Base-by-base conservation (phyloP, 148 eudicot species). In the Pouteria glomerata region DNA sequence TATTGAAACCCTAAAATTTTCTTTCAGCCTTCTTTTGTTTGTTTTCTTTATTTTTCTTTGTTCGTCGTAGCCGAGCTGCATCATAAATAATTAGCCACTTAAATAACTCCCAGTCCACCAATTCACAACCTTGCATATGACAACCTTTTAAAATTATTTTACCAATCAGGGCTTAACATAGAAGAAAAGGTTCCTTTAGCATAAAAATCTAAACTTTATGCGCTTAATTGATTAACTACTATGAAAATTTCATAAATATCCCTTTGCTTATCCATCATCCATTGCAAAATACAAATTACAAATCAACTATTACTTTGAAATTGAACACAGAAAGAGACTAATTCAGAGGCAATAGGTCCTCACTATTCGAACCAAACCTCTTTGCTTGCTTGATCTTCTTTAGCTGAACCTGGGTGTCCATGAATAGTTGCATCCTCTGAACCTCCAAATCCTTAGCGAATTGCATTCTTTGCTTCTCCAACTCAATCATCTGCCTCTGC, bases 381-480 rank as follows among this genome's bases (percentile, higher is more conserved):
- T 84, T 85, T 0, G 81, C 79, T 10, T 80, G 82, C 84, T 87
- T 90, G 21, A 85, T 66, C 82, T 87, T 90, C 77, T 90, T 85
- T 37, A 90, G 79, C 79, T 90, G 92, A 66, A 90, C 87, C 83
- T 84, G 96, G 76, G 87, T 85, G 55, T 90, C 92, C 79, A 85
- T 88, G 52, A 90, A 83, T 87, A 87, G 80, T 58, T 90, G 92
- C 96, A 90, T 85, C 78, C 96, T 84, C 60, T 90, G 96, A n/a
- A n/a, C n/a, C n/a, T n/a, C n/a, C n/a, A n/a, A n/a, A n/a, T n/a
- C n/a, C n/a, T n/a, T n/a, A n/a, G n/a, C n/a, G n/a, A n/a, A n/a
- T n/a, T n/a, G n/a, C n/a, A n/a, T n/a, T n/a, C n/a, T n/a, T n/a
- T n/a, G n/a, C n/a, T n/a, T n/a, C n/a, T n/a, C n/a, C n/a, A n/a